A percentile compares a stretch with the other conserved stretches of the same genome.
Evolutionary conservation across 768 basidiomycete species (phyloP).

Genomic region (Trametes cinnabarina): DNA sequence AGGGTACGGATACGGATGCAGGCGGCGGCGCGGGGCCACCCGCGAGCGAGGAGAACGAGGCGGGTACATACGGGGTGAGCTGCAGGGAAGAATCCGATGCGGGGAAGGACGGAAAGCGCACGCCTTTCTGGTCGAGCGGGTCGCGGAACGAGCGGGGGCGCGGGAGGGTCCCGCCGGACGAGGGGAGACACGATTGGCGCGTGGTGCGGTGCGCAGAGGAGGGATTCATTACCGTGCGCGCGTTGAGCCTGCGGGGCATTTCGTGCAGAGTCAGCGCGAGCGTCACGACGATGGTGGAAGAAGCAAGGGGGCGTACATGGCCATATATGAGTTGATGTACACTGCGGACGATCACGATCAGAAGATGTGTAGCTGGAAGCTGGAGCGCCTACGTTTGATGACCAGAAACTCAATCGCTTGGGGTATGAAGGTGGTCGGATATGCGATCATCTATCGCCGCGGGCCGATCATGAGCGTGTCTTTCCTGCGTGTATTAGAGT

Average conservation of each 20-base stretch:
- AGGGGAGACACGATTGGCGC: background rate
- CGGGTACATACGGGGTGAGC: background rate
- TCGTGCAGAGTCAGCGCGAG: too few relatives aligned
- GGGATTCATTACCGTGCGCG: conserved; percentile 7
- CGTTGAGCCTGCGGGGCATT: conserved; percentile 21
- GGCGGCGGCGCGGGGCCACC: background rate
- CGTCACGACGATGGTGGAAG: too few relatives aligned
- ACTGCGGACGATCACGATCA: background rate
- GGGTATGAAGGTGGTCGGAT: conserved; percentile 17
- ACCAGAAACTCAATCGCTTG: conserved; percentile 20
- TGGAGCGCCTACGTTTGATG: conserved; percentile 15
- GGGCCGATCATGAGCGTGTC: background rate
- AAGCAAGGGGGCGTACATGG: conserved; percentile 11
- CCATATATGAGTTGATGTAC: conserved; percentile 25
- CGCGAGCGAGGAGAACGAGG: background rate
- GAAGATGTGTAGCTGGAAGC: background rate
- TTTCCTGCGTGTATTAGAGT: background rate
- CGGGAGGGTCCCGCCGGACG: background rate
- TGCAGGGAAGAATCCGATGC: background rate
- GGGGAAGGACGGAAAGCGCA: background rate
- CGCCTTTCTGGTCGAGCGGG: background rate
- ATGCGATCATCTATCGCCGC: conserved; percentile 16
- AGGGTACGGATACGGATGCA: too few relatives aligned
- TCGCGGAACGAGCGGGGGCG: background rate
- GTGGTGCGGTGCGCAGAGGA: background rate